Evolutionary conservation across 2,329 filamentous ascomycete genomes (phyloP).

Genomic region (Trichoderma brevicompactum): DNA sequence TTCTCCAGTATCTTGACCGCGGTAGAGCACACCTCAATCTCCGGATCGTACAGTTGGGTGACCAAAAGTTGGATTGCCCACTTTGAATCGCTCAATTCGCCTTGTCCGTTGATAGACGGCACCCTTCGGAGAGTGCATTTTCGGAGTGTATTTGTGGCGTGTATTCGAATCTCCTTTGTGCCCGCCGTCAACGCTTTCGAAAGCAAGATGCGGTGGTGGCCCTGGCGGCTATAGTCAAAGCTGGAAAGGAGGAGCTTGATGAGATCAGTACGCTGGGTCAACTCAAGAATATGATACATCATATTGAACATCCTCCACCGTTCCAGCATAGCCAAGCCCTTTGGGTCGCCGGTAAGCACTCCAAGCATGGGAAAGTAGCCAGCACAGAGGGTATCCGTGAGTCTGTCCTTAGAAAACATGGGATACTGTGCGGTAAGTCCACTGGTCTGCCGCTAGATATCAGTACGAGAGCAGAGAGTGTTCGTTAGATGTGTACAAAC

Average conservation of each 20-base stretch:
- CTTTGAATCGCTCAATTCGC: slow-evolving; percentile 69
- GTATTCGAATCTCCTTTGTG: slow-evolving; percentile 88
- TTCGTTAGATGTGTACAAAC: slow-evolving; percentile 31
- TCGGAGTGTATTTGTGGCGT: slow-evolving; percentile 81
- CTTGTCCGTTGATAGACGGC: slow-evolving; percentile 45
- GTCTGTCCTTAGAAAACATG: slow-evolving; percentile 83
- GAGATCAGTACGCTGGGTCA: slow-evolving; percentile 87
- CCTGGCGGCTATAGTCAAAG: slow-evolving; percentile 87
- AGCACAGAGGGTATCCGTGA: slow-evolving; percentile 83
- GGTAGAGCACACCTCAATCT: slow-evolving; percentile 93
- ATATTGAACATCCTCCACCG: slow-evolving; percentile 99
- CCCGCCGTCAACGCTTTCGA: slow-evolving; percentile 93
- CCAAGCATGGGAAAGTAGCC: slow-evolving; percentile 96
- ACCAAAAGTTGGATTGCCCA: slow-evolving; percentile 98
- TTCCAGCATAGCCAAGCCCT: slow-evolving; percentile 87
- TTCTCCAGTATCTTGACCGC: slow-evolving; percentile 98
- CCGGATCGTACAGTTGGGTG: slow-evolving; percentile 96
- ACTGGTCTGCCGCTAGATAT: slow-evolving; percentile 55
- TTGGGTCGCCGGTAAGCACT: slow-evolving; percentile 78
- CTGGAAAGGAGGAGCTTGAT: slow-evolving; percentile 86
- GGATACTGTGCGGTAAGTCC: slow-evolving; percentile 80
- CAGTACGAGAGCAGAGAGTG: background rate
- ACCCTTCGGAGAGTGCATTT: slow-evolving; percentile 73
- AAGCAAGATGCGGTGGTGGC: slow-evolving; percentile 87
- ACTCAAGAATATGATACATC: slow-evolving; percentile 97